Evolutionary conservation across 768 basidiomycete species (phyloP), one percentile per base, ranked within the genome.

Genomic region (Boletus reticuloceps): DNA sequence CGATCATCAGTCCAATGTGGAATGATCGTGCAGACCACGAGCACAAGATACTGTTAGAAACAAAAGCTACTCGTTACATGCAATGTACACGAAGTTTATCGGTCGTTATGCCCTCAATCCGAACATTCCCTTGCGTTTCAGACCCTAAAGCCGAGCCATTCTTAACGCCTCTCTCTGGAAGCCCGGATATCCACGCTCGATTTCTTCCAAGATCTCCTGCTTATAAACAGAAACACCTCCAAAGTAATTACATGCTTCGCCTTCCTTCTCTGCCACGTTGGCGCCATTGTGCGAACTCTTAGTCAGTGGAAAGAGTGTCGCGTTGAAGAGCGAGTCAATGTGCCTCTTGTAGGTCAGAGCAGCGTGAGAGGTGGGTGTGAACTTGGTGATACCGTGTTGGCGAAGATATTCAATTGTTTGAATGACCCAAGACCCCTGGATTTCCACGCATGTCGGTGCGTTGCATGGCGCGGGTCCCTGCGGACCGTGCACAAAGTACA

Each of bases 351-450:
- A 63, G 0, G 8, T n/a, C 19, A 41, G 13, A 9, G 62, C 53
- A 14, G 55, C 58, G 14, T 50, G 50, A 1, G 61, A 40, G 12
- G 48, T 57, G 4, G 58, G 50, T 2, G 50, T 44, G 9, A 59
- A 59, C 27, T 58, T 58, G 41, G 58, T 58, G 42, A 63, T 56
- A 4, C 39, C 38, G 20, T 54, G 16, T 22, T 39, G 29, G 9
- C 11, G 25, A 25, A 59, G 51, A 40, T 63, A 54, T 6, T 55
- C 22, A 32, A 63, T 59, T 39, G 63, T 64, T 5, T 45, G 29
- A 12, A 58, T 14, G 10, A 61, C 16, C 62, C 55, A 64, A 5
- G 38, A 11, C 0, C 53, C 47, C 20, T 56, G 50, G 0, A 62
- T 7, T 40, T 65, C 42, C n/a, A 47, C 7, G 38, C 54, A 59